Evolutionary conservation across 495 filamentous ascomycete genomes (phyloP).

Genomic region (Lophiostoma macrostomum): DNA sequence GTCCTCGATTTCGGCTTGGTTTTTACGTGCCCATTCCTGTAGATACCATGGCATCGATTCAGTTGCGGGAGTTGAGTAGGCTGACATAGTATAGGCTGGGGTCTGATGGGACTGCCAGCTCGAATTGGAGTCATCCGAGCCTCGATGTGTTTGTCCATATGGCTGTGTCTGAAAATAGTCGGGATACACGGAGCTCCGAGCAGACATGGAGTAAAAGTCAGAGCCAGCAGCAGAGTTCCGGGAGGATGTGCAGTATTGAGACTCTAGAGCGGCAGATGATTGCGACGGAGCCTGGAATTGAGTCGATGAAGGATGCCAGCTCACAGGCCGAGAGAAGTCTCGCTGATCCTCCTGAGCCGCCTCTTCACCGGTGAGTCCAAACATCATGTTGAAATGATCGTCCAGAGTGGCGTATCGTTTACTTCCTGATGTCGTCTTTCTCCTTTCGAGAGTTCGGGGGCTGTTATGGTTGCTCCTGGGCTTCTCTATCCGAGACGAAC

Average conservation of each 20-base stretch:
- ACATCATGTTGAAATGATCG: constrained; percentile 36
- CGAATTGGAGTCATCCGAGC: constrained; percentile 15
- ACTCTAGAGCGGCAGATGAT: constrained; percentile 8
- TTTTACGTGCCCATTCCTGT: constrained; percentile 26
- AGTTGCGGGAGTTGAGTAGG: constrained; percentile 18
- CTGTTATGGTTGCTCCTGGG: constrained; percentile 34
- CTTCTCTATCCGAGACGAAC: constrained; percentile 30
- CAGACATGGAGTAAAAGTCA: constrained; percentile 29
- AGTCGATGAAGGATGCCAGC: constrained; percentile 33
- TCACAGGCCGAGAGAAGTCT: constrained; percentile 23
- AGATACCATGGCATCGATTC: constrained; percentile 33
- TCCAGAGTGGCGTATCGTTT: constrained; percentile 33
- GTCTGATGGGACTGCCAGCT: constrained; percentile 22
- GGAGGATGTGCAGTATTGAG: constrained; percentile 1
- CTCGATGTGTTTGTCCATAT: constrained; percentile 1
- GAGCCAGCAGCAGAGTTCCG: constrained; percentile 19
- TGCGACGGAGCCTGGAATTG: constrained; percentile 21
- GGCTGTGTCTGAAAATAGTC: constrained; percentile 14
- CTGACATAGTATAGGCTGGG: constrained; percentile 15
- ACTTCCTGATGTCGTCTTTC: constrained; percentile 27
- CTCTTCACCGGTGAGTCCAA: constrained; percentile 22
- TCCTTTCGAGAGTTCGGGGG: constrained; percentile 24
- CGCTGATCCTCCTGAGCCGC: constrained; percentile 4
- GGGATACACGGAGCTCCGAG: constrained; percentile 19
- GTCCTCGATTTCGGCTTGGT: constrained; percentile 10